A percentile compares a stretch with the other conserved stretches of the same genome.
These are phyloP conservation scores for Leishmania mexicana DNA, from an alignment of 208 protist genomes.

Conservation along the genomic window DNA sequence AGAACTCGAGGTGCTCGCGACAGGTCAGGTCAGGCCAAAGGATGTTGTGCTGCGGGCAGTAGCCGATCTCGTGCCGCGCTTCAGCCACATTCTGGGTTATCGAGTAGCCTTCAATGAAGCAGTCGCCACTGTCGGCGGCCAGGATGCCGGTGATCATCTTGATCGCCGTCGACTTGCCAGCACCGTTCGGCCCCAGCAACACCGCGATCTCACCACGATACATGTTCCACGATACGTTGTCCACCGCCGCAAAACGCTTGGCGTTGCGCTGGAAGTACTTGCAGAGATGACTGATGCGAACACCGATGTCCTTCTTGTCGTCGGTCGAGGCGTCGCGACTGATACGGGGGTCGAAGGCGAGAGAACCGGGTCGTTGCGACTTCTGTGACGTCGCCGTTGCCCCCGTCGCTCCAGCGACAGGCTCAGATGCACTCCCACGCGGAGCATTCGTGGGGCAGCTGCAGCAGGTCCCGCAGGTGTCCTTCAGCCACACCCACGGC, in stretches of 20 bases:
- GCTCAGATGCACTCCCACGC: conserved; percentile 22
- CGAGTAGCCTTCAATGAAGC: conserved; percentile 63
- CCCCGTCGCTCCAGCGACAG: not conserved
- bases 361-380: not conserved
- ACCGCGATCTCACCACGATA: conserved; percentile 62
- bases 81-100: conserved; percentile 44
- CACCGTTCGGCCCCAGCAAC: conserved; percentile 78
- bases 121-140: conserved; percentile 61
- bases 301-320: conserved; percentile 46
- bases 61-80: conserved; percentile 83
- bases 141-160: conserved; percentile 88
- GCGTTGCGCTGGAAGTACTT: conserved; percentile 47
- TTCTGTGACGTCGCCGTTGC: not conserved
- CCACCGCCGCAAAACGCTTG: conserved; percentile 60
- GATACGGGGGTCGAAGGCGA: conserved; percentile 24
- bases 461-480: not conserved
- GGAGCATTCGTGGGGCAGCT: not conserved
- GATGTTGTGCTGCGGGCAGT: conserved; percentile 96
- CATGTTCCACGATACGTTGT: conserved; percentile 65
- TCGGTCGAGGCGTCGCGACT: conserved; percentile 16
- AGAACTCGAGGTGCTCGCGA: conserved; percentile 91
- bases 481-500: conserved; percentile 21
- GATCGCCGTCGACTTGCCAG: conserved; percentile 80
- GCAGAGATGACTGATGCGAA: conserved; percentile 27
- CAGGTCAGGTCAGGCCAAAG: conserved; percentile 93